Evolutionary conservation across 2,329 filamentous ascomycete species (phyloP).

Genomic region (Chaetomiaceae sp.): DNA sequence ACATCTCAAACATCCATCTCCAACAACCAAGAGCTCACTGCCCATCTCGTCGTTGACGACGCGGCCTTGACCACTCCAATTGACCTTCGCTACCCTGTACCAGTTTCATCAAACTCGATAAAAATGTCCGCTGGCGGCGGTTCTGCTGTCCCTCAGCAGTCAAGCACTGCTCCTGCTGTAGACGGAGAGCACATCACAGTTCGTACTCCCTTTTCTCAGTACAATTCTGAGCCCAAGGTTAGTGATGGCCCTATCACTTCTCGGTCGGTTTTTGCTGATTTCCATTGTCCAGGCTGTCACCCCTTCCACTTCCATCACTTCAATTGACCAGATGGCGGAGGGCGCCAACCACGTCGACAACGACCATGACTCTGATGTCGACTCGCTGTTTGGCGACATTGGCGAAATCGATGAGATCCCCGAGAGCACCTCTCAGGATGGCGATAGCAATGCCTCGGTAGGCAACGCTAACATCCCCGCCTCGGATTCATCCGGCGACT

Average conservation of each 20-base stretch:
- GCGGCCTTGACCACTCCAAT: background rate
- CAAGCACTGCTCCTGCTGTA: conserved; percentile 11
- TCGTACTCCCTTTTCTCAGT: background rate
- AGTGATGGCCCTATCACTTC: background rate
- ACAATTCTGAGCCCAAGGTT: background rate
- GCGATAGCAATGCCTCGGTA: background rate
- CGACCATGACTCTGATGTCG: background rate
- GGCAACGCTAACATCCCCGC: too few relatives aligned
- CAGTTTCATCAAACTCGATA: background rate
- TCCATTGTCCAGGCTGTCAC: background rate
- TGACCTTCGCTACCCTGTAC: conserved; percentile 6
- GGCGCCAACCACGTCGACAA: background rate
- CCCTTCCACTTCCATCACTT: background rate
- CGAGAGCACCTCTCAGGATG: background rate
- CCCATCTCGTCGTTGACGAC: too few relatives aligned
- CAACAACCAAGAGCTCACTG: background rate
- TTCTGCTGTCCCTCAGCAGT: conserved; percentile 1
- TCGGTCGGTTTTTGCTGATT: background rate
- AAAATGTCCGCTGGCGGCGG: conserved; percentile 11
- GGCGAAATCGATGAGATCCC: background rate
- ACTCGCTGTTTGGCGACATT: conserved; percentile 8
- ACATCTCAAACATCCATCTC: background rate
- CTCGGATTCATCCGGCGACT: background rate
- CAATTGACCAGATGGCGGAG: background rate
- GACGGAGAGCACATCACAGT: background rate